Evolutionary conservation across 2,329 filamentous ascomycete genomes (phyloP).

Genomic region (Pyrenophora graminea): DNA sequence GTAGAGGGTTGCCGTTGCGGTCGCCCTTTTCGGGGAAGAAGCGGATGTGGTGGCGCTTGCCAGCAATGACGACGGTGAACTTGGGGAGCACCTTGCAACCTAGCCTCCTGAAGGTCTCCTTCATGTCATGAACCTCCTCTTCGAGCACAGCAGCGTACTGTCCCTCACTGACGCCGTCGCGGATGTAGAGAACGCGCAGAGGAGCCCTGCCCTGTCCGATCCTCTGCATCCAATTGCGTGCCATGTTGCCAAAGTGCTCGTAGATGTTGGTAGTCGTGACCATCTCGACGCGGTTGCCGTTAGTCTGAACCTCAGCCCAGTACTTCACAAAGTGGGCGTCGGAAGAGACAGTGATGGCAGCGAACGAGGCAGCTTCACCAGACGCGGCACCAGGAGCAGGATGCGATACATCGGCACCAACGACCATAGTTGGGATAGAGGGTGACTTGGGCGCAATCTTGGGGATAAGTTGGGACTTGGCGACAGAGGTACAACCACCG

Average conservation of each 20-base stretch:
- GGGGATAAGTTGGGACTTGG: slow-evolving; percentile 45
- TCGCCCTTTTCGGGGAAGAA: slow-evolving; percentile 82
- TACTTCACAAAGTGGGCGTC: slow-evolving; percentile 75
- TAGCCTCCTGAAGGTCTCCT: slow-evolving; percentile 57
- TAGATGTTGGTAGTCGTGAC: slow-evolving; percentile 69
- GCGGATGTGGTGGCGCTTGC: slow-evolving; percentile 87
- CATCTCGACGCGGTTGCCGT: slow-evolving; percentile 81
- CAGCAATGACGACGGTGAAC: slow-evolving; percentile 84
- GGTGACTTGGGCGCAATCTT: slow-evolving; percentile 30
- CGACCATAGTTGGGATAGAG: slow-evolving; percentile 68
- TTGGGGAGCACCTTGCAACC: slow-evolving; percentile 56
- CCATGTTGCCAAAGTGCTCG: slow-evolving; percentile 66
- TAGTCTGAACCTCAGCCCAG: slow-evolving; percentile 77
- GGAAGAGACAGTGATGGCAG: slow-evolving; percentile 81
- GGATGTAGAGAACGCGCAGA: slow-evolving; percentile 83
- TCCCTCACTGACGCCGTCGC: slow-evolving; percentile 85
- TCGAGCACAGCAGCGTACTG: slow-evolving; percentile 81
- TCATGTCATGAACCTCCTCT: slow-evolving; percentile 76
- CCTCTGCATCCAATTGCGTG: slow-evolving; percentile 65
- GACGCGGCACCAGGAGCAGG: slow-evolving; percentile 62
- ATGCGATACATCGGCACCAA: slow-evolving; percentile 92
- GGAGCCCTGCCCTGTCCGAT: slow-evolving; percentile 63
- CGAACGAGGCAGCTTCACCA: slow-evolving; percentile 68
- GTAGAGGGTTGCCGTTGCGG: slow-evolving; percentile 77
- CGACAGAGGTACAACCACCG: slow-evolving; percentile 73